These are phyloP conservation scores for Chenopodium album DNA, from an alignment of 148 eudicot genomes.

Conservation along the genomic window DNA sequence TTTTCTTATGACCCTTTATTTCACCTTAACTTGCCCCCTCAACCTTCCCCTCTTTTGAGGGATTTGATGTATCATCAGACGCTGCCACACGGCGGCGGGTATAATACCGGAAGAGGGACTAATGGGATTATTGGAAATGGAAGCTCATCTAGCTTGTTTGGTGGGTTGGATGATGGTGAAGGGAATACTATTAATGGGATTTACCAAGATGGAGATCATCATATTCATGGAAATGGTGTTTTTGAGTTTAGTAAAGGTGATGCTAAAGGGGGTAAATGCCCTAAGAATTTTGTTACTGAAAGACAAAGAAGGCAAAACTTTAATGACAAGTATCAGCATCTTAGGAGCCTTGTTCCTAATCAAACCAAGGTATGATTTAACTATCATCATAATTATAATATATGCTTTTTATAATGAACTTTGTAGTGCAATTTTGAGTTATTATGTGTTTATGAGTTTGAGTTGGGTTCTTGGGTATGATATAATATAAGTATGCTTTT, in stretches of 20 bases:
- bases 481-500: neutral
- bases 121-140: conserved; percentile 8
- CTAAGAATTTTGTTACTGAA: conserved; percentile 72
- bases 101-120: conserved; percentile 9
- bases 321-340: conserved; percentile 48
- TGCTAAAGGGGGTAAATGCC: conserved; percentile 45
- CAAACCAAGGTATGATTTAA: conserved; percentile 63
- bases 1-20: conserved; percentile 52
- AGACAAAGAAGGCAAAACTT: conserved; percentile 69
- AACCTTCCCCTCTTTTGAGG: conserved; percentile 52
- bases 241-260: conserved; percentile 56
- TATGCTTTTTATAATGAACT: too few species aligned
- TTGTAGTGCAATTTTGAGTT: too few species aligned
- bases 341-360: conserved; percentile 61
- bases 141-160: conserved; percentile 38
- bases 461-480: conserved; percentile 35
- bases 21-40: conserved; percentile 54
- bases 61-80: conserved; percentile 65
- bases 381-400: neutral
- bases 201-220: conserved; percentile 33
- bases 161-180: conserved; percentile 47
- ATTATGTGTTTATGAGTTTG: too few species aligned
- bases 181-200: conserved; percentile 33
- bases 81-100: conserved; percentile 40
- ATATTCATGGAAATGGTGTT: conserved; percentile 40